Conservation (phyloP, 495 filamentous ascomycete species). For the Penicillium bovifimosum region DNA sequence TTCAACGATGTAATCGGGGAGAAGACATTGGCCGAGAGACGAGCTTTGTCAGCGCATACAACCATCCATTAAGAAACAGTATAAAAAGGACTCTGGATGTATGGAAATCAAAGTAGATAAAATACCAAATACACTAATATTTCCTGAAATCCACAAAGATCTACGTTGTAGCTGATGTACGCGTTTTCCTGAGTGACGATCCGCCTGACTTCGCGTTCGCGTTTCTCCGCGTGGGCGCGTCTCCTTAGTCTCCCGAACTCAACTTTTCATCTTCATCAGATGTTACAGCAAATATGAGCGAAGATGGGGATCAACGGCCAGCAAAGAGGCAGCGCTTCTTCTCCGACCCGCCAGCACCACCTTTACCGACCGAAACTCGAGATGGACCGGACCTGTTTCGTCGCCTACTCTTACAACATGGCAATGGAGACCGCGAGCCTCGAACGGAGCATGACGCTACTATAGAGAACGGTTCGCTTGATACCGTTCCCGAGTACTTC, state of each 20-base stretch:
- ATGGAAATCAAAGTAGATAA: background rate
- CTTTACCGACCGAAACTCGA: constrained; percentile 1
- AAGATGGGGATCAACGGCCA: constrained; percentile 46
- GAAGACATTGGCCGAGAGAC: constrained; percentile 27
- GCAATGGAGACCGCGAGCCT: too few relatives aligned
- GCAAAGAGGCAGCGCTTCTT: constrained; percentile 82
- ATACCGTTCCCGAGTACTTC: background rate
- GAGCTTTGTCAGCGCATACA: constrained; percentile 8
- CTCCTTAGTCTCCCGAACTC: constrained; percentile 33
- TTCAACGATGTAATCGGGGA: constrained; percentile 15
- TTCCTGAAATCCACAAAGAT: background rate
- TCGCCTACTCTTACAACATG: too few relatives aligned
- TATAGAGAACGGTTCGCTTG: background rate
- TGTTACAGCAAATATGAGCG: constrained; percentile 21
- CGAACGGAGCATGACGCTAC: background rate
- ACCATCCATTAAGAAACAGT: background rate
- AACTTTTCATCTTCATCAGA: background rate
- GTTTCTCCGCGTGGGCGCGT: constrained; percentile 38
- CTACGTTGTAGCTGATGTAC: background rate
- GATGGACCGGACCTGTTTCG: too few relatives aligned
- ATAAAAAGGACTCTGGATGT: background rate
- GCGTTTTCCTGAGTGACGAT: constrained; percentile 21
- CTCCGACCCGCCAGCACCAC: constrained; percentile 39
- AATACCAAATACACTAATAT: background rate
- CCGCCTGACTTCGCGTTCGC: constrained; percentile 29